These are phyloP conservation scores for Limtongia smithiae DNA, from an alignment of 805 yeast species.

Conservation along the genomic window DNA sequence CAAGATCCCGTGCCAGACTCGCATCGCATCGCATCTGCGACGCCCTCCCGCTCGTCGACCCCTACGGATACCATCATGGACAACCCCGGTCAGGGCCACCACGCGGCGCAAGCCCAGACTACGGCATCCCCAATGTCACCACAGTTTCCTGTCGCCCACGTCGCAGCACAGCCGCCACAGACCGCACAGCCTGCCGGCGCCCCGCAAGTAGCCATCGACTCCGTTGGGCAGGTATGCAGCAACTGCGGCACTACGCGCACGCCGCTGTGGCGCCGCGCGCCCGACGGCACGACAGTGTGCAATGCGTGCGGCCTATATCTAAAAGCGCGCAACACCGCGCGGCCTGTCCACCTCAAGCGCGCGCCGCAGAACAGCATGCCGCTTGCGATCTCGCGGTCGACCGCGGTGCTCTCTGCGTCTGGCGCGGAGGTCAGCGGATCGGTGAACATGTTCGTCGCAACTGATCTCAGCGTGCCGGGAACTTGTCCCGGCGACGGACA, in stretches of 20 bases:
- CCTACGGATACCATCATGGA: not conserved
- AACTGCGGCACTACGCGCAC: constrained; percentile 91
- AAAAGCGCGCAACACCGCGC: constrained; percentile 54
- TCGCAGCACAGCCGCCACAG: not conserved
- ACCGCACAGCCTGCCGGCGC: not conserved
- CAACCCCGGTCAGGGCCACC: no score
- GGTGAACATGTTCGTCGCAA: constrained; percentile 4
- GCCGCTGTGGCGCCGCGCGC: constrained; percentile 92
- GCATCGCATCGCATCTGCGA: not conserved
- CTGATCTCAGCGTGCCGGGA: constrained; percentile 38
- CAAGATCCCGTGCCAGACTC: not conserved
- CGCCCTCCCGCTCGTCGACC: not conserved
- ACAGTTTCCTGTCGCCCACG: not conserved
- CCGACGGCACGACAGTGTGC: constrained; percentile 86
- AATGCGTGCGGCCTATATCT: constrained; percentile 91
- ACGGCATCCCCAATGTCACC: no score
- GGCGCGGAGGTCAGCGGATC: constrained; percentile 1
- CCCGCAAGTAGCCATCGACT: not conserved
- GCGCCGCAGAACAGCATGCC: constrained; percentile 36
- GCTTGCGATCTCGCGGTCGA: constrained; percentile 1
- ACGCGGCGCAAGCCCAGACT: no score
- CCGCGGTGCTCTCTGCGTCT: not conserved
- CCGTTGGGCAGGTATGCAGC: constrained; percentile 56
- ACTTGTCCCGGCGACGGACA: constrained; percentile 72
- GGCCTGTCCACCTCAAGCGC: constrained; percentile 64